phyloP scores from a whole-genome alignment of 495 filamentous ascomycete species.

The Aspergillus avenaceus region DNA sequence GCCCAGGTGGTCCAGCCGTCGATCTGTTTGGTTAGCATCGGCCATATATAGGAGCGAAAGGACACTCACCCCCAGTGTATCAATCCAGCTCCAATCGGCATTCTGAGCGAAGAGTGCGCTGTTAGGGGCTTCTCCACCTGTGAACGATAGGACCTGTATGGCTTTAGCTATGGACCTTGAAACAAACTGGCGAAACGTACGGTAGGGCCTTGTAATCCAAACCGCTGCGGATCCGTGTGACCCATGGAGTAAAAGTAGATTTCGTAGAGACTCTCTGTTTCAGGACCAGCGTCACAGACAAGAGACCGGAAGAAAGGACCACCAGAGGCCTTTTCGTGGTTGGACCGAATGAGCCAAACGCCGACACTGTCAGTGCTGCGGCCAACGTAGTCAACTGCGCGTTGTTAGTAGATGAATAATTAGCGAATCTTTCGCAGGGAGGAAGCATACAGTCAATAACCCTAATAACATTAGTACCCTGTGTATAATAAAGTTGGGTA shows the following conservation, averaged over 20 bases:
- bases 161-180: background rate
- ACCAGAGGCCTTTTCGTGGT: conserved; percentile 5
- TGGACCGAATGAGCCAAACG: conserved; percentile 5
- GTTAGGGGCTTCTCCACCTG: background rate
- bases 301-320: conserved; percentile 4
- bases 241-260: conserved; percentile 7
- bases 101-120: conserved; percentile 2
- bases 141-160: background rate
- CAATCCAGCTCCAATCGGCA: conserved; percentile 5
- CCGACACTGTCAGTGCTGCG: conserved; percentile 2
- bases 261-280: background rate
- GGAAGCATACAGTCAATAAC: background rate
- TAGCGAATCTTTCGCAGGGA: background rate
- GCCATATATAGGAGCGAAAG: no score
- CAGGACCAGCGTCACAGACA: background rate
- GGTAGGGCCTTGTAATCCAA: conserved; percentile 4
- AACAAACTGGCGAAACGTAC: background rate
- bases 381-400: conserved; percentile 2
- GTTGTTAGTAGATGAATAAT: background rate
- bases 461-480: background rate
- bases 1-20: conserved; percentile 5
- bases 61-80: background rate
- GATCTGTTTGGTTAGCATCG: no score
- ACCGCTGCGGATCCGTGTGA: conserved; percentile 3
- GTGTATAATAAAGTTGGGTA: background rate